Base-by-base conservation (phyloP, 177 flowering plant species). In the Vitis hybrid region DNA sequence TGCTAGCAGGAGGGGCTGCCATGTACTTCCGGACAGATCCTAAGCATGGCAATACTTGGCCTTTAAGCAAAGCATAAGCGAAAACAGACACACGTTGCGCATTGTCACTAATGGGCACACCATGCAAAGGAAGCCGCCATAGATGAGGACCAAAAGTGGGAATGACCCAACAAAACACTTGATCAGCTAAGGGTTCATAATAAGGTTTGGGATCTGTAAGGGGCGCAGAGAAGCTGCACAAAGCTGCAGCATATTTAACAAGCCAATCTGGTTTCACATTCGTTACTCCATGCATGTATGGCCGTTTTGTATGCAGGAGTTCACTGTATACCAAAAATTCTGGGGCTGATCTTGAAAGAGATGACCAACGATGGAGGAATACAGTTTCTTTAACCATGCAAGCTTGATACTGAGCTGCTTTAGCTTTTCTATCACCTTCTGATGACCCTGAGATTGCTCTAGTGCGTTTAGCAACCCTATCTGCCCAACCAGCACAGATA, bases 401-500 rank as follows among this genome's bases (percentile, higher is more conserved):
- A n/a, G 97, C 89, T 77, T 91, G 92, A 76, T 96, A 96, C 10
- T 83, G 72, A 34, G 72, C 81, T 4, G 92, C 84, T 72, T 72
- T 85, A 17, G 75, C 80, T 67, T 78, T 91, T 65, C 74, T 77
- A 26, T 82, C 87, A 67, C 65, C 86, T 51, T 79, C 87, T 4
- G 81, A 68, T 55, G 74, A 77, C 34, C 63, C 49, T 17, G 83
- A 76, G 62, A 56, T 74, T 60, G 69, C 76, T 72, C 86, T 83
- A 59, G 78, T 69, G 21, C 91, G 91, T 69, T 83, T 90, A 51
- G 98, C 99, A 78, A 96, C 87, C 80, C 97, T 86, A 75, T 94
- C 97, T 14, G 89, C 95, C 99, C 98, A 96, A n/a, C 99, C 98
- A 64, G 97, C 95, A 82, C 97, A 96, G 10, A 93, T 87, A 69